Base-by-base conservation (phyloP, 2,329 filamentous ascomycete species). In the Chrysoporthe cubensis region DNA sequence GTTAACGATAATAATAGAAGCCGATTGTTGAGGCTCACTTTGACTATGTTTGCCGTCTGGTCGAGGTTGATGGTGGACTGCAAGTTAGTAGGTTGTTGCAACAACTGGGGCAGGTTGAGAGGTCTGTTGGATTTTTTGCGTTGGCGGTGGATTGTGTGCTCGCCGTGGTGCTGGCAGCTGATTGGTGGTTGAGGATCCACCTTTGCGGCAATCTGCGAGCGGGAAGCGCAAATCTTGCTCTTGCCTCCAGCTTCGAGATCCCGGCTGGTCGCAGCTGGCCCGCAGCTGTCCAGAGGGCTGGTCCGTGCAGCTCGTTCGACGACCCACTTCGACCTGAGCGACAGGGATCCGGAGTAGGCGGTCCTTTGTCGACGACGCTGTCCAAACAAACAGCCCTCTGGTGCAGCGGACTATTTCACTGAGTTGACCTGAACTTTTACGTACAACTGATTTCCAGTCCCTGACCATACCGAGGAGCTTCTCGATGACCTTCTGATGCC, bases 21-120 rank as follows among this genome's bases (percentile, higher is more conserved):
- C 2, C n/a, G 26, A 32, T 48, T 43, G 60, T 42, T 44, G 26
- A 62, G 37, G 57, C 73, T 71, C 63, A 74, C 69, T 70, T 69
- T 74, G 73, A 71, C 67, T 69, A 68, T 62, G 70, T 74, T 79
- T 73, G 77, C 76, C 72, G 74, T 73, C 65, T 69, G 66, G 68
- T 67, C 65, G 67, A 70, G 71, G 68, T 71, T 74, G 70, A 71
- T 73, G 66, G 71, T 70, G 68, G 68, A 64, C 66, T 65, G 58
- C 58, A 48, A 52, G 52, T 52, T 48, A 62, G 59, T 66, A 37
- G 46, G 40, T 46, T 52, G 50, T 48, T 65, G 40, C 63, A 65
- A 59, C 46, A 61, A 56, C 58, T 48, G 34, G 64, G 44, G 18
- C 62, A 40, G 65, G 46, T 67, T 61, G 50, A 66, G 64, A 72